Evolutionary conservation across 805 yeast species (phyloP).

Genomic region (Barnettozyma sucrosica): DNA sequence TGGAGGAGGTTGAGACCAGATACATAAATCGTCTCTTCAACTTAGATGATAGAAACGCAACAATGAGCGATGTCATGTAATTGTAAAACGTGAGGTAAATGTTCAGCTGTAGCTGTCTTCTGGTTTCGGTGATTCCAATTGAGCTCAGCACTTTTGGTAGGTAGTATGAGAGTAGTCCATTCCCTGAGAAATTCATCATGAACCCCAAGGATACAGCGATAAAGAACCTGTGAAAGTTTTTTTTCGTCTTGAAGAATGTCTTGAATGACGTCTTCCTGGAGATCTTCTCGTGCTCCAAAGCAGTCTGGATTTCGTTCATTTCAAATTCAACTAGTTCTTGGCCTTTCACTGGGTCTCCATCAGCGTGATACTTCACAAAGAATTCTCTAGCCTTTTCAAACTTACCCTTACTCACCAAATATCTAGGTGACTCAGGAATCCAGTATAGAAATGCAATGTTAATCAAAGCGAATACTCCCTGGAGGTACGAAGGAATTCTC

Average conservation of each 20-base stretch:
- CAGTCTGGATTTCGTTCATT: slow-evolving; percentile 25
- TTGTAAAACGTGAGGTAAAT: slow-evolving; percentile 46
- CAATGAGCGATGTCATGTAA: slow-evolving; percentile 30
- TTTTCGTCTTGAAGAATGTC: slow-evolving; percentile 34
- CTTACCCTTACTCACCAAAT: slow-evolving; percentile 35
- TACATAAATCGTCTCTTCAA: slow-evolving; percentile 31
- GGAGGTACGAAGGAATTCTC: slow-evolving; percentile 51
- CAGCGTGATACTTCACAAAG: slow-evolving; percentile 8
- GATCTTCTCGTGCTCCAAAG: slow-evolving; percentile 36
- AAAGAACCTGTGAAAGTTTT: slow-evolving; percentile 38
- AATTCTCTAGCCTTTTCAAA: slow-evolving; percentile 38
- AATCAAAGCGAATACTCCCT: slow-evolving; percentile 40
- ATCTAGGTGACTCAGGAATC: slow-evolving; percentile 49
- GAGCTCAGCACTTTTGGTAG: slow-evolving; percentile 43
- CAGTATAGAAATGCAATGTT: slow-evolving; percentile 33
- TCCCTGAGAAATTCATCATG: slow-evolving; percentile 44
- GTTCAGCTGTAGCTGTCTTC: slow-evolving; percentile 15
- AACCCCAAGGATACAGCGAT: slow-evolving; percentile 30
- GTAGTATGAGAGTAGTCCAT: slow-evolving; percentile 47
- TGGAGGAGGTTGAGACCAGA: slow-evolving; percentile 30
- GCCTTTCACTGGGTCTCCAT: not conserved
- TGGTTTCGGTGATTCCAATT: slow-evolving; percentile 13
- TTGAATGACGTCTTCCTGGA: slow-evolving; percentile 30
- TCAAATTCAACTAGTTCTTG: not conserved
- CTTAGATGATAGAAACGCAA: slow-evolving; percentile 27